Evolutionary conservation across 1,284 basidiomycete species (phyloP).

Genomic region (Mycocalia duriaeana): DNA sequence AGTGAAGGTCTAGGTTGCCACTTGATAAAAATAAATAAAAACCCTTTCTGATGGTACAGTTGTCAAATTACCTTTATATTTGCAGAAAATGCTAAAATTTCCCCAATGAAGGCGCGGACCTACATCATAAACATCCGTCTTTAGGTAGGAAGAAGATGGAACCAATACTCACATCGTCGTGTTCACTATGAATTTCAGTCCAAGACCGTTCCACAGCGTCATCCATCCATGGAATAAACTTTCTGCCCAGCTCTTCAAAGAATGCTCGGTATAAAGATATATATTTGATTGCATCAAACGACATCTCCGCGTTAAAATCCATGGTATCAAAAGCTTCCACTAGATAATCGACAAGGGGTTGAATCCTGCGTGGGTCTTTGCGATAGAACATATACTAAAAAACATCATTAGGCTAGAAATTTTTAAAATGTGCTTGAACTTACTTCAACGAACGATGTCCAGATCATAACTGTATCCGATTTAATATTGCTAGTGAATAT

Average conservation of each 20-base stretch:
- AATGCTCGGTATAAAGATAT: constrained; percentile 60
- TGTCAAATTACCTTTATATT: constrained; percentile 59
- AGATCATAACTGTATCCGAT: constrained; percentile 60
- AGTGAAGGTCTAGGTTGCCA: constrained; percentile 68
- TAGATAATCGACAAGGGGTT: constrained; percentile 75
- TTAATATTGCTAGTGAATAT: constrained; percentile 66
- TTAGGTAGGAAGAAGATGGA: neutral
- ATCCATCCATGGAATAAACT: constrained; percentile 75
- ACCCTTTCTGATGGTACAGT: neutral
- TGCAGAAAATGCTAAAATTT: constrained; percentile 68
- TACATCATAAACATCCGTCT: constrained; percentile 18
- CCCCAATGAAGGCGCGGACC: constrained; percentile 71
- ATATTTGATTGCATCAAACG: constrained; percentile 66
- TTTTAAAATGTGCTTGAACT: neutral
- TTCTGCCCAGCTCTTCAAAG: constrained; percentile 73
- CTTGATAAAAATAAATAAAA: too few species aligned
- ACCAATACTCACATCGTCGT: constrained; percentile 61
- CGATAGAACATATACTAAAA: constrained; percentile 67
- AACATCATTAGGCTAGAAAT: constrained; percentile 1
- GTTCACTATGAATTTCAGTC: constrained; percentile 69
- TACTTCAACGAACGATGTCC: constrained; percentile 70
- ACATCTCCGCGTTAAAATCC: constrained; percentile 73
- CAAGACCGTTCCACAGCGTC: constrained; percentile 66
- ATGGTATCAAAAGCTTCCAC: constrained; percentile 54
- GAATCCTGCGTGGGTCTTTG: constrained; percentile 81